Evolutionary conservation across 176 grass and related monocot species (phyloP).

Genomic region (Urochloa ruziziensis): DNA sequence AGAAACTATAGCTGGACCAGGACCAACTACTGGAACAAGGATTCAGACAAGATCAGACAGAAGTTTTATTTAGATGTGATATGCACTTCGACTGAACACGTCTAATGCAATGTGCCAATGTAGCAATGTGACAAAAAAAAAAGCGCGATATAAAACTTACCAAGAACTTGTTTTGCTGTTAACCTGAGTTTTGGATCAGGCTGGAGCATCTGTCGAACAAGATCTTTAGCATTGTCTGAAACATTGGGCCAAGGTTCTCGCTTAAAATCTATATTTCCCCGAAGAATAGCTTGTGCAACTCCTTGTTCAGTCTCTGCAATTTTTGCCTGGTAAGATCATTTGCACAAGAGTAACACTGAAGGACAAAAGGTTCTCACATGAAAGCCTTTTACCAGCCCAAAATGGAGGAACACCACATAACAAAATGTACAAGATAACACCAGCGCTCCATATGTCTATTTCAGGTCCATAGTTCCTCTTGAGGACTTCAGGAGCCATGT

Average conservation of each 20-base stretch:
- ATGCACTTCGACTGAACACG: not conserved
- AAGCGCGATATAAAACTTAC: constrained; percentile 39
- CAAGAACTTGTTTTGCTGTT: constrained; percentile 97
- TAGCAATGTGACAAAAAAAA: not conserved
- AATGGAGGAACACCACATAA: constrained; percentile 97
- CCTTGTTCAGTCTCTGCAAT: constrained; percentile 98
- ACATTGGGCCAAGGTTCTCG: constrained; percentile 96
- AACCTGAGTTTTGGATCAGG: constrained; percentile 87
- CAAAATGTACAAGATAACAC: constrained; percentile 98
- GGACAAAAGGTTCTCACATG: not conserved
- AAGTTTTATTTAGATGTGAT: not conserved
- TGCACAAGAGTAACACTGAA: constrained; percentile 2
- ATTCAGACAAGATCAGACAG: not conserved
- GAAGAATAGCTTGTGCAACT: constrained; percentile 96
- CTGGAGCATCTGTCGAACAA: constrained; percentile 92
- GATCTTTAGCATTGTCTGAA: constrained; percentile 94
- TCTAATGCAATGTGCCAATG: not conserved
- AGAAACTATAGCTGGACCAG: not conserved
- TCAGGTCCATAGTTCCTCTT: constrained; percentile 98
- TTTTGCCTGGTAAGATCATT: constrained; percentile 24
- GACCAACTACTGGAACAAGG: not conserved
- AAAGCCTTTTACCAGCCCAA: constrained; percentile 80
- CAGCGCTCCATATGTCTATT: constrained; percentile 99
- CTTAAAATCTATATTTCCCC: constrained; percentile 98
- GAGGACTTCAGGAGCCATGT: constrained; percentile 99